Conservation (phyloP, 768 basidiomycete species). For the Russula abietina region DNA sequence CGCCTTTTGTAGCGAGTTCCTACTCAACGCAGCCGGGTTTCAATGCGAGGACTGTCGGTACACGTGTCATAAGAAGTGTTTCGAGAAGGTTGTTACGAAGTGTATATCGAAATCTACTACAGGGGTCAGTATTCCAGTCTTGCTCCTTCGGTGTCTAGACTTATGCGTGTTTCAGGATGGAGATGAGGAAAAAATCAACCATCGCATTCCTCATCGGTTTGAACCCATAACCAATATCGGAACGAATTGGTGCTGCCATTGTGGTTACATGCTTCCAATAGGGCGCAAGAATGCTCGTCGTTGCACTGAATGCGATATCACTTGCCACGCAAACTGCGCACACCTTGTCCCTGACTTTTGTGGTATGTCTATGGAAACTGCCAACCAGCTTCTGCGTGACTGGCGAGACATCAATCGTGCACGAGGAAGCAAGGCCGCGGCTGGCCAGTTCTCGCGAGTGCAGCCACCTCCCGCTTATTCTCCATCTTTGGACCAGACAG, state of each 20-base stretch:
- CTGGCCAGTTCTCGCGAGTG: conserved; percentile 32
- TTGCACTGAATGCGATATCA: conserved; percentile 94
- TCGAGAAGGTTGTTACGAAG: conserved; percentile 97
- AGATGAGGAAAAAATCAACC: conserved; percentile 98
- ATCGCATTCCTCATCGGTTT: conserved; percentile 98
- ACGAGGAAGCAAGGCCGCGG: conserved; percentile 46
- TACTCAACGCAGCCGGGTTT: conserved; percentile 95
- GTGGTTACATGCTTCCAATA: conserved; percentile 95
- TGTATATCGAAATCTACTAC: conserved; percentile 97
- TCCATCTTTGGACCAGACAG: conserved; percentile 29
- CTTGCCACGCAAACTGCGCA: conserved; percentile 95
- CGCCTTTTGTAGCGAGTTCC: conserved; percentile 95
- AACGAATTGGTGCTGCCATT: conserved; percentile 99
- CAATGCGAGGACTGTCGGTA: conserved; percentile 99
- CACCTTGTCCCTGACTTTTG: conserved; percentile 99
- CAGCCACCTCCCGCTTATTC: conserved; percentile 33
- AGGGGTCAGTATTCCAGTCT: conserved; percentile 57
- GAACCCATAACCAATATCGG: conserved; percentile 94
- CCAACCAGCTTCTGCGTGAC: conserved; percentile 85
- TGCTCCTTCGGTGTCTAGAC: neutral
- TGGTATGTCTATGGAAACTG: conserved; percentile 99
- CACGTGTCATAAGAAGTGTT: conserved; percentile 98
- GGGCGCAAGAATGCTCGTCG: conserved; percentile 95
- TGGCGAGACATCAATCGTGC: conserved; percentile 84
- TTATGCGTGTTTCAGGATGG: conserved; percentile 54